Base-by-base conservation (phyloP, 768 basidiomycete species). In the Amanita fuliginea region DNA sequence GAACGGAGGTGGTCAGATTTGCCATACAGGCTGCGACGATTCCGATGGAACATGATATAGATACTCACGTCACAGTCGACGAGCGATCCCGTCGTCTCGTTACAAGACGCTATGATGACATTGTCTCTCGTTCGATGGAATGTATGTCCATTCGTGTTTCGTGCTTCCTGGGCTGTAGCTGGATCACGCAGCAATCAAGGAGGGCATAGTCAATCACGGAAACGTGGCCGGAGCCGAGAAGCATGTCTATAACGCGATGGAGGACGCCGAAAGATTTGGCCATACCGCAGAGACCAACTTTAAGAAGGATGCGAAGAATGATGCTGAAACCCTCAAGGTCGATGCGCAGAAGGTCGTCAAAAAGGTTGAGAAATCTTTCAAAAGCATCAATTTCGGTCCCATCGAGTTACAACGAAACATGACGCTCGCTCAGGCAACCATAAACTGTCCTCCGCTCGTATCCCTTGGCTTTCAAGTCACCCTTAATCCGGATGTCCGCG, bases 401-500 rank as follows among this genome's bases (percentile, higher is more conserved):
- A 26, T 61, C 14, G 42, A 56, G 36, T 40, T 71, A 14, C 54
- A 63, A 49, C 63, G 67, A 49, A 49, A 53, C 6, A 64, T 64
- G 49, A 65, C 61, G 16, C 41, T 72, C 18, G 53, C 70, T 18
- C 56, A 65, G 48, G 30, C 64, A 42, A 57, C 40, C 13, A 50
- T 71, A 18, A 51, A 54, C 2, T 67, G 66, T 47, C 60, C 60
- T 2, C 52, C 63, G 1, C 45, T 62, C 1, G 0, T 11, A 6
- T 51, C 35, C 1, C 67, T 60, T 0, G 50, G 56, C 30, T 24
- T 67, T 9, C 60, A 56, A n/a, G 54, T 63, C 0, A 62, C 66
- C 45, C 56, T 66, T 6, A 54, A 60, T 16, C 62, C 62, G 7
- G 62, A 62, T 32, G 67, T 66, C 3, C 62, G 69, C 41, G 70